phyloP scores from a whole-genome alignment of 352 stramenopile genomes.

The Globisporangium heterothallicum region DNA sequence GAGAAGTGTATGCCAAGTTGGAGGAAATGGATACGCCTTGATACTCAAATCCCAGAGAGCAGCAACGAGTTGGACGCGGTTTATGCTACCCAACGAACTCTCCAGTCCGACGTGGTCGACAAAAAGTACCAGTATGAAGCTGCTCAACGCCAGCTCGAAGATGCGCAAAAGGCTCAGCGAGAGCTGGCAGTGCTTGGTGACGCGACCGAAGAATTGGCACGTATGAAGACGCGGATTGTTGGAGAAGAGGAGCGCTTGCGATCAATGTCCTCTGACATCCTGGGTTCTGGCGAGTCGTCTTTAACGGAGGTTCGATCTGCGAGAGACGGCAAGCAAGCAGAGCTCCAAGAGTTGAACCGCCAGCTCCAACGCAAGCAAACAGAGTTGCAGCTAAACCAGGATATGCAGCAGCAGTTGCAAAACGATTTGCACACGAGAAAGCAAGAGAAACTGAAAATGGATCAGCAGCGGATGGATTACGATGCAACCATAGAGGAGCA shows the following conservation, averaged over 20 bases:
- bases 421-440: conserved; percentile 57
- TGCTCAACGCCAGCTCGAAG: conserved; percentile 27
- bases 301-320: conserved; percentile 36
- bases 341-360: conserved; percentile 41
- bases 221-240: conserved; percentile 20
- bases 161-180: conserved; percentile 23
- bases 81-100: conserved; percentile 30
- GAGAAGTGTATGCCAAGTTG: conserved; percentile 61
- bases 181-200: conserved; percentile 30
- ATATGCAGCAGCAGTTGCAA: conserved; percentile 48
- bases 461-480: conserved; percentile 48
- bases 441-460: conserved; percentile 46
- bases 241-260: conserved; percentile 36
- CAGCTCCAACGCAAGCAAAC: conserved; percentile 53
- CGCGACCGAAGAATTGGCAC: conserved; percentile 27
- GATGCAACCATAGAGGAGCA: conserved; percentile 49
- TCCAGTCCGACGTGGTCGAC: conserved; percentile 53
- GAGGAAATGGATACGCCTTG: conserved; percentile 53
- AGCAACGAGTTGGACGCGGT: conserved; percentile 42
- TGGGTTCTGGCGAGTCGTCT: conserved; percentile 29
- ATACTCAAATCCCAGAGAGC: conserved; percentile 39
- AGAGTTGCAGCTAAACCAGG: conserved; percentile 39
- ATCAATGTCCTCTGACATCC: conserved; percentile 16
- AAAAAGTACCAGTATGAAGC: conserved; percentile 19
- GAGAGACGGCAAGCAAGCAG: conserved; percentile 42